phyloP scores from a whole-genome alignment of 2,329 filamentous ascomycete genomes.

The Aureobasidium sp. region DNA sequence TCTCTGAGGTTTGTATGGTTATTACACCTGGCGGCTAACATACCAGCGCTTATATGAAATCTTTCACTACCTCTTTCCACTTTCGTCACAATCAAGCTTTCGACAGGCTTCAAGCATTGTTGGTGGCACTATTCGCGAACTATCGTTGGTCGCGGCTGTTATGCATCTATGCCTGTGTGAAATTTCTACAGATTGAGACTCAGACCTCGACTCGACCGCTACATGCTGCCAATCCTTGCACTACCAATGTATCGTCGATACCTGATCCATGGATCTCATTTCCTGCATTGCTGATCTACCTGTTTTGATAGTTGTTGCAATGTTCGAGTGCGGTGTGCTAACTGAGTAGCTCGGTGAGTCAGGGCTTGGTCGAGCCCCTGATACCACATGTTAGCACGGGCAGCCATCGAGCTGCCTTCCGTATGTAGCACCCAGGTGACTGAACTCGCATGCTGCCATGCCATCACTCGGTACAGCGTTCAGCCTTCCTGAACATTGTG shows the following conservation, averaged over 20 bases:
- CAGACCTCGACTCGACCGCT: background rate
- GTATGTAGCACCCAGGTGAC: background rate
- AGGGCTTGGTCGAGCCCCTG: background rate
- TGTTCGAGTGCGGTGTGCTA: background rate
- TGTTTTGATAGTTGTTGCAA: background rate
- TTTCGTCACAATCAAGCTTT: background rate
- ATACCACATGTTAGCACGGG: background rate
- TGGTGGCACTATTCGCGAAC: background rate
- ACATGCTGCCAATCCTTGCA: background rate
- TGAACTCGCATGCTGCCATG: slow-evolving; percentile 2
- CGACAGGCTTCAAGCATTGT: background rate
- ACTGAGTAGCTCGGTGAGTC: background rate
- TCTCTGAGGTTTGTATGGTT: background rate
- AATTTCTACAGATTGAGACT: background rate
- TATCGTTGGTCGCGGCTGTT: background rate
- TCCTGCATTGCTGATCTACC: background rate
- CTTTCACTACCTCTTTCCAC: background rate
- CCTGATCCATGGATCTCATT: background rate
- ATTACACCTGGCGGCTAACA: background rate
- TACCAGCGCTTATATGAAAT: background rate
- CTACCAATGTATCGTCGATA: background rate
- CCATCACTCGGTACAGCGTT: background rate
- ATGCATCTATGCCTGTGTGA: background rate
- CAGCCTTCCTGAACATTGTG: background rate
- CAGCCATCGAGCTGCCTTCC: background rate